Evolutionary conservation across 1,284 basidiomycete species (phyloP).

Genomic region (Neotropicomus parvogracilis): DNA sequence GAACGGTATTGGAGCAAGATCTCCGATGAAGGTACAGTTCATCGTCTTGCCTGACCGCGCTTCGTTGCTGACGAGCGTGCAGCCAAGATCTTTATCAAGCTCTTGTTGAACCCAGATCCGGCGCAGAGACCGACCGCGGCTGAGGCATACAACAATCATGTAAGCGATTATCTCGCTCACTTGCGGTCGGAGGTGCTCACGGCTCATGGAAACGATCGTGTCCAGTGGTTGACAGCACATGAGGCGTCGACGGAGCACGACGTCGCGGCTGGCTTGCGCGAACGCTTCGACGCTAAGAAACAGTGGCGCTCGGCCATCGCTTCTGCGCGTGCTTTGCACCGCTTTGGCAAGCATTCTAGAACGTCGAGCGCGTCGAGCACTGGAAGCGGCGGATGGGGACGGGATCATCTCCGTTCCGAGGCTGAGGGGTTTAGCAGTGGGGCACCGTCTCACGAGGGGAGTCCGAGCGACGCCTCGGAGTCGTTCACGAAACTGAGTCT

Average conservation of each 20-base stretch:
- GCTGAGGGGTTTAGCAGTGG: slow-evolving; percentile 9
- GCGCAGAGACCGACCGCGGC: slow-evolving; percentile 68
- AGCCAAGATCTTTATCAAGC: slow-evolving; percentile 86
- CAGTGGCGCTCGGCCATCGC: slow-evolving; percentile 69
- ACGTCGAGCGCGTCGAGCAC: slow-evolving; percentile 30
- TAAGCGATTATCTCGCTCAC: slow-evolving; percentile 12
- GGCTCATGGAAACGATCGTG: neutral
- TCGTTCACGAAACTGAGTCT: slow-evolving; percentile 29
- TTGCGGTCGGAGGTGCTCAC: neutral
- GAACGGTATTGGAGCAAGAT: slow-evolving; percentile 94
- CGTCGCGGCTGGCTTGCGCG: slow-evolving; percentile 63
- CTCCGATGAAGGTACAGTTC: slow-evolving; percentile 56
- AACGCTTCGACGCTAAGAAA: slow-evolving; percentile 71
- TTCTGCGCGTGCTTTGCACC: slow-evolving; percentile 54
- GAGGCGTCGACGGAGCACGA: slow-evolving; percentile 65
- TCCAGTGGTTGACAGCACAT: slow-evolving; percentile 67
- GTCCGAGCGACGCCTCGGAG: slow-evolving; percentile 22
- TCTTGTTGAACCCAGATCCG: slow-evolving; percentile 74
- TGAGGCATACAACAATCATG: slow-evolving; percentile 62
- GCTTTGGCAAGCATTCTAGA: slow-evolving; percentile 45
- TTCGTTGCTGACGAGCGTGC: slow-evolving; percentile 4
- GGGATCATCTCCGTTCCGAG: slow-evolving; percentile 22
- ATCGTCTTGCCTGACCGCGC: neutral
- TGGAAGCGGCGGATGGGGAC: slow-evolving; percentile 33
- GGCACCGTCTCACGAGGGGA: slow-evolving; percentile 18